Evolutionary conservation across 2,329 filamentous ascomycete genomes (phyloP), one percentile per base, ranked within the genome.

Genomic region (Hirsutella thompsonii): DNA sequence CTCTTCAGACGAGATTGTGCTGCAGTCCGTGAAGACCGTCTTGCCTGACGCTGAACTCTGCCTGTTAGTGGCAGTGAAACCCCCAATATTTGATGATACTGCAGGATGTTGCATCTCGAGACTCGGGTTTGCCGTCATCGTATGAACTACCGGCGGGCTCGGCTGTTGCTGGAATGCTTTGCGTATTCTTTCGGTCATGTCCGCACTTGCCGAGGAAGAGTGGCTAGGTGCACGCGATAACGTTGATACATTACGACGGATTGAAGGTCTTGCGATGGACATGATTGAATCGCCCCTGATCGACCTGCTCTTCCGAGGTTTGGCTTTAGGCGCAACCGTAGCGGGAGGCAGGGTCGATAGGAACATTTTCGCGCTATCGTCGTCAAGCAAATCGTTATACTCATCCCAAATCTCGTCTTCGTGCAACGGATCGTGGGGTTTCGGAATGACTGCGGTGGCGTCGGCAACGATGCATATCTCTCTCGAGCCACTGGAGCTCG

Each of bases 321-420:
- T 71, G 11, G 76, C 66, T 46, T 74, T 67, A 52, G 79, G 74
- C 19, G 77, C 69, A 42, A 68, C 55, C 0, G 72, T 72, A 20
- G 68, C 65, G 1, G 77, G 79, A 1, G 74, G 77, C 1, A 69
- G 71, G 5, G 70, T 63, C 1, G 75, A 77, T 2, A 62, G 61
- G 2, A 69, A 68, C 2, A 61, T 61, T 46, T 66, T 64, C 26
- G 53, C 43, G 1, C 56, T 55, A 9, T 69, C 70, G 10, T 85
- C 80, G 40, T 84, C 83, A 41, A 95, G 74, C 11, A 95, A 66
- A 51, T 95, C 90, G 49, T 96, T 81, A 55, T 93, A 95, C 60
- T 94, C 90, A 39, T 89, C 81, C 90, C 90, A 96, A 2, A 94
- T 74, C 55, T 95, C 90, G 51, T 95, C 90, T 48, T 93, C 84